Conservation (phyloP, 2,329 filamentous ascomycete genomes). For the Cladosporium sp. region DNA sequence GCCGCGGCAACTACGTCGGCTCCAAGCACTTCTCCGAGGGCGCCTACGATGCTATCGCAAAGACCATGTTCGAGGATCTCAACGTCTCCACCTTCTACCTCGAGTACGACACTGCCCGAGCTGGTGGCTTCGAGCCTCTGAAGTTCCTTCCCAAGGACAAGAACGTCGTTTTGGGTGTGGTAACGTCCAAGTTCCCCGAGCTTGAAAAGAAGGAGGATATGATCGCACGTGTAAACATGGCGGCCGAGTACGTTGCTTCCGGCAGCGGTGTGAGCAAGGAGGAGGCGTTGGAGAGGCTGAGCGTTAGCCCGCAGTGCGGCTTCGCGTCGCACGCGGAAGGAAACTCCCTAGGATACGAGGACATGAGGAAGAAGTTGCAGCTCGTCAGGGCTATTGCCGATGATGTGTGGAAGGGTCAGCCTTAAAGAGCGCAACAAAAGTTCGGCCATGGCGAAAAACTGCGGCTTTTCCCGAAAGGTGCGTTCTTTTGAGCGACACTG, state of each 20-base stretch:
- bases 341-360: constrained; percentile 62
- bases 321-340: constrained; percentile 67
- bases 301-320: constrained; percentile 58
- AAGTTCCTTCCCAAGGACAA: constrained; percentile 42
- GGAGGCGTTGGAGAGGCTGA: constrained; percentile 63
- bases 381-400: constrained; percentile 68
- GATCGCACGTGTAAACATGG: constrained; percentile 42
- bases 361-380: constrained; percentile 68
- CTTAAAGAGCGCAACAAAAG: constrained; percentile 32
- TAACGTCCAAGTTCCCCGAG: constrained; percentile 44
- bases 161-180: constrained; percentile 44
- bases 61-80: constrained; percentile 31
- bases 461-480: neutral
- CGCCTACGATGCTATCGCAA: constrained; percentile 43
- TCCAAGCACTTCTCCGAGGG: constrained; percentile 45
- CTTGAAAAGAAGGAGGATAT: constrained; percentile 44
- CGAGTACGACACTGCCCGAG: constrained; percentile 44
- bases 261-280: constrained; percentile 56
- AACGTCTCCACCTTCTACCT: constrained; percentile 34
- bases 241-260: constrained; percentile 63
- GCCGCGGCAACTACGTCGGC: constrained; percentile 49
- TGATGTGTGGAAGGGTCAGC: constrained; percentile 61
- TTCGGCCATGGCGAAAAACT: no score
- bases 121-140: constrained; percentile 45
- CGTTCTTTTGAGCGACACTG: neutral